Conservation (phyloP, 2,329 filamentous ascomycete species). For the Juglanconis juglandina region DNA sequence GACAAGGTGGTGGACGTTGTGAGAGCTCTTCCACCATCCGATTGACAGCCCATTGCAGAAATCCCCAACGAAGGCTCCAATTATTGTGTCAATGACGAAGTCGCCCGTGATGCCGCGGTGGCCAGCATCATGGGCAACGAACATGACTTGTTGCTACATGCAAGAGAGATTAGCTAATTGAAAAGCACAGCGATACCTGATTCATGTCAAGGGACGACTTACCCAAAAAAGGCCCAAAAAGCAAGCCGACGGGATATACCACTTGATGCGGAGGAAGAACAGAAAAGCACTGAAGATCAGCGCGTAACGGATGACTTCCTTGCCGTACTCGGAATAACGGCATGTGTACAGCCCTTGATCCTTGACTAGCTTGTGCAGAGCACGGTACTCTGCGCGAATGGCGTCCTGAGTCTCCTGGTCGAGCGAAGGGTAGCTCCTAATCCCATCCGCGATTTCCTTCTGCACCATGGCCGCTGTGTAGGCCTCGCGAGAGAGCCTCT, state of each 20-base stretch:
- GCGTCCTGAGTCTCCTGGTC: constrained; percentile 51
- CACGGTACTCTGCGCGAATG: constrained; percentile 54
- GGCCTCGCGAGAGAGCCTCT: constrained; percentile 14
- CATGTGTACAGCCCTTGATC: constrained; percentile 58
- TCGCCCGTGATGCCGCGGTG: constrained; percentile 61
- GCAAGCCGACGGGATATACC: constrained; percentile 56
- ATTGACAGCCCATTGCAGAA: constrained; percentile 64
- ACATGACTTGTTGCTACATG: constrained; percentile 63
- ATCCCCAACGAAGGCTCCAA: constrained; percentile 61
- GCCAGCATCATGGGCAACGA: constrained; percentile 63
- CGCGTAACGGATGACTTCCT: constrained; percentile 54
- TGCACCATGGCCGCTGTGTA: constrained; percentile 18
- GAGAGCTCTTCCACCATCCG: constrained; percentile 68
- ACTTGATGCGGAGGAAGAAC: constrained; percentile 42
- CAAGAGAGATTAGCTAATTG: constrained; percentile 18
- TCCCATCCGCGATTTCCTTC: constrained; percentile 22
- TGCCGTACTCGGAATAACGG: constrained; percentile 54
- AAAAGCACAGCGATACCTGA: neutral
- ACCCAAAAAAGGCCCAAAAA: constrained; percentile 63
- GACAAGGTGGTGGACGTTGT: constrained; percentile 66
- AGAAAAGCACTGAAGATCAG: constrained; percentile 48
- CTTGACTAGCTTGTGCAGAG: constrained; percentile 51
- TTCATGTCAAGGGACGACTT: constrained; percentile 19
- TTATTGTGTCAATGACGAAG: constrained; percentile 55
- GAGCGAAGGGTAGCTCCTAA: constrained; percentile 47